Evolutionary conservation across 2,329 filamentous ascomycete species (phyloP).

Genomic region (Beauveria bassiana): DNA sequence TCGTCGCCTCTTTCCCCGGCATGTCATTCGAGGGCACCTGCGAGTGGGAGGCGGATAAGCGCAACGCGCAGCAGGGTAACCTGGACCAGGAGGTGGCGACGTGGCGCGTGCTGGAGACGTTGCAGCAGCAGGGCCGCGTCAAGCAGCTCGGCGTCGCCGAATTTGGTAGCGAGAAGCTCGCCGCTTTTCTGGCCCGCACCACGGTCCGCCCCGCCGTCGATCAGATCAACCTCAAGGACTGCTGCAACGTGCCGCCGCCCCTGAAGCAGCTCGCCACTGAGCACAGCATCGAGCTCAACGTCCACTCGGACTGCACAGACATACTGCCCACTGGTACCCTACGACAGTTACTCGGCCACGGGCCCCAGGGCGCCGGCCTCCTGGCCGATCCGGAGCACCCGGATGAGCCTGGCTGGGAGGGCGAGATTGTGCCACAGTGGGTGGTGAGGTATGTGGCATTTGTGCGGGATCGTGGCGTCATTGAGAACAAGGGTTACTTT

Average conservation of each 20-base stretch:
- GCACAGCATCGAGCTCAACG: conserved; percentile 76
- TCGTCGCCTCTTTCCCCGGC: conserved; percentile 89
- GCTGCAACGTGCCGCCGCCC: conserved; percentile 88
- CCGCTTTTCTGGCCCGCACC: conserved; percentile 66
- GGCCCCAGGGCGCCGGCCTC: conserved; percentile 65
- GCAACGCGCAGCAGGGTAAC: conserved; percentile 53
- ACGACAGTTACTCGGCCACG: conserved; percentile 71
- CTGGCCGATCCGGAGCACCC: conserved; percentile 52
- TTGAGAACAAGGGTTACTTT: conserved; percentile 98
- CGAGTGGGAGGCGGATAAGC: conserved; percentile 64
- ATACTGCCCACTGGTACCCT: conserved; percentile 81
- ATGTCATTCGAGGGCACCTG: conserved; percentile 91
- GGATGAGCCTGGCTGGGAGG: conserved; percentile 52
- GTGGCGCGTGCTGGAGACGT: conserved; percentile 64
- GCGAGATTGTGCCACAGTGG: conserved; percentile 82
- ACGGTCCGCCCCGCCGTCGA: conserved; percentile 72
- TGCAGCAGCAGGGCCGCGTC: conserved; percentile 65
- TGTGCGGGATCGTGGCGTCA: conserved; percentile 85
- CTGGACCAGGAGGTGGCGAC: conserved; percentile 62
- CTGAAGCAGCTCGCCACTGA: conserved; percentile 78
- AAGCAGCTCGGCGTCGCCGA: conserved; percentile 78
- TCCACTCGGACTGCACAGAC: conserved; percentile 90
- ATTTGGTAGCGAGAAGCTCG: conserved; percentile 77
- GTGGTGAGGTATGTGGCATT: conserved; percentile 97
- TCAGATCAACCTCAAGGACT: conserved; percentile 94